Evolutionary conservation across 305 asterid species (phyloP).

Genomic region (Solanum chacoense): DNA sequence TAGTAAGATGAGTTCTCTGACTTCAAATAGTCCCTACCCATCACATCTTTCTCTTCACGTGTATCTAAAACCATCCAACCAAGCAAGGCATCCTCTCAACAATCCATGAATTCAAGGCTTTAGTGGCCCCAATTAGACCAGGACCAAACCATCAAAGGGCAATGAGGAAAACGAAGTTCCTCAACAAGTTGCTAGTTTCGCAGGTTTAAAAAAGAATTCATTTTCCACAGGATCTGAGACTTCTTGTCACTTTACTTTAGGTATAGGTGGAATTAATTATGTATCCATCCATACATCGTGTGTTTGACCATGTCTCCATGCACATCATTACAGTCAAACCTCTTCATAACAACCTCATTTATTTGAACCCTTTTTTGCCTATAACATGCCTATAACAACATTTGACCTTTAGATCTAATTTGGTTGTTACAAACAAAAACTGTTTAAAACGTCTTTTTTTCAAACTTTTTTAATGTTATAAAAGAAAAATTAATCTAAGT

Average conservation of each 20-base stretch:
- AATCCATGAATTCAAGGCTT: neutral
- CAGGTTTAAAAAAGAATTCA: neutral
- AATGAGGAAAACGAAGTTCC: neutral
- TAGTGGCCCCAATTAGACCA: neutral
- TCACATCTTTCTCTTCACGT: neutral
- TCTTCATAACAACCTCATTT: neutral
- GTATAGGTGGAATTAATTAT: neutral
- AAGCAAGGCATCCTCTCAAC: neutral
- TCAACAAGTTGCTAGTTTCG: neutral
- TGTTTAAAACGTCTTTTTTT: neutral
- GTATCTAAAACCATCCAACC: neutral
- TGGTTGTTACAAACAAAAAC: neutral
- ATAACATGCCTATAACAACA: neutral
- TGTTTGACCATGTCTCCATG: neutral
- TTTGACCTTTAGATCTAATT: neutral
- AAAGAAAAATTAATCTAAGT: neutral
- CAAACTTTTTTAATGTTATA: neutral
- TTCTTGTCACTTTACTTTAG: neutral
- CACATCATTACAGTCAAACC: neutral
- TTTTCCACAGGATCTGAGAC: neutral
- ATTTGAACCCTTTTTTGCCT: neutral
- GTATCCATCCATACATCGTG: neutral
- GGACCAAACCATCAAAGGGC: neutral
- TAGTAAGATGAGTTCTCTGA: neutral
- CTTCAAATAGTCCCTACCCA: neutral